Evolutionary conservation across 768 basidiomycete genomes (phyloP).

Genomic region (Amanita pallidorosea): DNA sequence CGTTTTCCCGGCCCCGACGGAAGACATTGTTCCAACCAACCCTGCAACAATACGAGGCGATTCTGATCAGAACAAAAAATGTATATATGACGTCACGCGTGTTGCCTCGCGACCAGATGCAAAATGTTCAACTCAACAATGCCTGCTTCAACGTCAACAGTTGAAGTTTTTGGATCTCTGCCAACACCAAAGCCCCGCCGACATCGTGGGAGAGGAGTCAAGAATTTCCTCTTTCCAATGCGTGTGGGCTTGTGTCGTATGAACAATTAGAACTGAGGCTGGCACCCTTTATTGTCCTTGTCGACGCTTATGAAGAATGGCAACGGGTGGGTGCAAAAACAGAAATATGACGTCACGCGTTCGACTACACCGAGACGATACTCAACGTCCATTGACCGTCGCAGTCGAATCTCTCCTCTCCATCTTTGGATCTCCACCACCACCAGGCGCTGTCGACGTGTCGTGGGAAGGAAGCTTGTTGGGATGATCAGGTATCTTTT

Average conservation of each 20-base stretch:
- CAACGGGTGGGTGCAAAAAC: too few species aligned
- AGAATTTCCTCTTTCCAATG: too few species aligned
- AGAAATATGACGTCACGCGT: not conserved
- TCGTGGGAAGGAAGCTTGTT: slow-evolving; percentile 44
- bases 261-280: too few species aligned
- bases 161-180: slow-evolving; percentile 44
- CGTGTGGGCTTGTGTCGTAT: too few species aligned
- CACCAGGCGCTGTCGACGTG: slow-evolving; percentile 10
- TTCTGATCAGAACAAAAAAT: too few species aligned
- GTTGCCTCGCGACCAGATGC: too few species aligned
- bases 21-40: too few species aligned
- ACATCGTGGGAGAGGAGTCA: slow-evolving; percentile 6
- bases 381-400: slow-evolving; percentile 53
- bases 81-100: too few species aligned
- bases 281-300: too few species aligned
- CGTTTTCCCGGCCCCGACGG: too few species aligned
- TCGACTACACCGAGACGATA: not conserved
- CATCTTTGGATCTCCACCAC: slow-evolving; percentile 17
- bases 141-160: slow-evolving; percentile 71
- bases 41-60: too few species aligned
- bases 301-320: too few species aligned
- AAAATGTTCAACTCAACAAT: slow-evolving; percentile 17
- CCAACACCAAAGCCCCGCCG: slow-evolving; percentile 6
- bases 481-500: slow-evolving; percentile 84
- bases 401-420: slow-evolving; percentile 55